Conservation (phyloP, 257 asterid species). For the Solanum megistacrolobum region DNA sequence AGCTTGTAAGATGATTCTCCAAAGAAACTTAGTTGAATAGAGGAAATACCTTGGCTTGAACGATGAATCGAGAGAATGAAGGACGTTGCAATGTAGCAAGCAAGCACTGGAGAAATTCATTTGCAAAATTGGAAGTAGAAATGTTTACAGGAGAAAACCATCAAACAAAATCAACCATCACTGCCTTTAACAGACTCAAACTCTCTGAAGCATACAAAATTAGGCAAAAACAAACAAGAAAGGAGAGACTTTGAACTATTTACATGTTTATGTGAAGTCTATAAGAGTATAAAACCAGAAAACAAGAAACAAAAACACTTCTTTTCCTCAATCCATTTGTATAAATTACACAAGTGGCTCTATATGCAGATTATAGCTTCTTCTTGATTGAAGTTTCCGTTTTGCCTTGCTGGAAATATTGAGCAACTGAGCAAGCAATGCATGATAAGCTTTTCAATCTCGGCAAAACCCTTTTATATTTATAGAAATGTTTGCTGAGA, state of each 20-base stretch:
- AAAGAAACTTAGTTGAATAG: neutral
- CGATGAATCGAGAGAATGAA: neutral
- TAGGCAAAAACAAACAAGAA: neutral
- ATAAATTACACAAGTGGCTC: neutral
- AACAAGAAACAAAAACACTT: neutral
- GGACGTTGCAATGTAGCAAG: neutral
- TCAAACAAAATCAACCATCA: neutral
- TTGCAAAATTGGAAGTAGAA: neutral
- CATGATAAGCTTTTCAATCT: neutral
- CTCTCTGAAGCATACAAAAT: neutral
- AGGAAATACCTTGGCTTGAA: neutral
- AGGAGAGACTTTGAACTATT: neutral
- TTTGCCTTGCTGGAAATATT: neutral
- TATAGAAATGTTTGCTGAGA: constrained; percentile 20
- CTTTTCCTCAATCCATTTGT: neutral
- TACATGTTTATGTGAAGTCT: constrained; percentile 14
- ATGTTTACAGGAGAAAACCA: neutral
- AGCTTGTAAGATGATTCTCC: neutral
- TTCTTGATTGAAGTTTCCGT: neutral
- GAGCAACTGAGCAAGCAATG: neutral
- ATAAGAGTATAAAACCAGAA: neutral
- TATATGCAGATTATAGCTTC: neutral
- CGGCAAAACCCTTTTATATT: constrained; percentile 10
- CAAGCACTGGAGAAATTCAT: neutral
- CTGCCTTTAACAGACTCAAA: neutral